Evolutionary conservation across 306 rosid genomes (phyloP), one percentile per base, ranked within the genome.

Genomic region (Nissolia schottii): DNA sequence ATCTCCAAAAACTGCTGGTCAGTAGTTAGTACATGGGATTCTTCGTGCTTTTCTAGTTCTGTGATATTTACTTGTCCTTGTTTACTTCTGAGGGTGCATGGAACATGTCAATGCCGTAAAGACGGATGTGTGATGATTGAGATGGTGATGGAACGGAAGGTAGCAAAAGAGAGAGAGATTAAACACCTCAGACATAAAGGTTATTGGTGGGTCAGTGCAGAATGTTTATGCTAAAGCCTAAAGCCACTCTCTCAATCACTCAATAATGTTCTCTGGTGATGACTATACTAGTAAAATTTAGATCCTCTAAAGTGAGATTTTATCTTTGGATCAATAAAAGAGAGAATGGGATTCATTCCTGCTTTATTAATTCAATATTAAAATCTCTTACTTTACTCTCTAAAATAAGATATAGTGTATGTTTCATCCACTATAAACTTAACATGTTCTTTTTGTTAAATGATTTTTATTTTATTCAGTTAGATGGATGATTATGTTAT

Each of bases 61-160:
- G 19, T 23, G 80, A 78, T 74, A 77, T 82, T 51, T 67, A 82
- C 66, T 61, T 7, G 67, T 63, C 64, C 48, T 69, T 79, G 84
- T 73, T 45, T 37, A 40, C 77, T 31, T 45, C 31, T 31, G 57
- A 76, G 67, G 71, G 64, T 72, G 50, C 82, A 83, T 67, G 49
- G 57, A 67, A 76, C 74, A 31, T 69, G 81, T 38, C 15, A 38
- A n/a, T 81, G 85, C 58, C 3, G 19, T 38, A 75, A 64, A 48
- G 43, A 59, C 56, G 60, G 22, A 57, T 74, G 72, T 70, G 9
- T 70, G 56, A 82, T 56, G 73, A 79, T 79, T 71, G 62, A 31
- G 56, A 77, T 64, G 11, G 67, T 0, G 61, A 76, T 64, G 66
- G 78, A 56, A 76, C 57, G 66, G 78, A 56, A 65, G 75, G 67